phyloP scores from a whole-genome alignment of 2,329 filamentous ascomycete genomes.

The Amauroascus niger region DNA sequence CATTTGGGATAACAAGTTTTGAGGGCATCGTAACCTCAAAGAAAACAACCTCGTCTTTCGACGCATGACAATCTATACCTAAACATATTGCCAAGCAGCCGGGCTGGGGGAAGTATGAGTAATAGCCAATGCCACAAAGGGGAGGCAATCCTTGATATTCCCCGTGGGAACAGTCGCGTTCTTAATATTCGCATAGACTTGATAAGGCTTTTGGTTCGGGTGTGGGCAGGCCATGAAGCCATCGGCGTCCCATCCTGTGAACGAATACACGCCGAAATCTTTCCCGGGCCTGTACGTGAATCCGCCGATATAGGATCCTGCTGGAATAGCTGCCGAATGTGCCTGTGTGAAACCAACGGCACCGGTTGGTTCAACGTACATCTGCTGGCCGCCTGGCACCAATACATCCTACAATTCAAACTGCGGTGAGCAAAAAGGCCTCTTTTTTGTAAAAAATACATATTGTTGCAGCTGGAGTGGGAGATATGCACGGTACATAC shows the following conservation, averaged over 20 bases:
- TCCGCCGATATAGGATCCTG: conserved; percentile 42
- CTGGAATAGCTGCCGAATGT: conserved; percentile 46
- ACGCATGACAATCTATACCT: conserved; percentile 12
- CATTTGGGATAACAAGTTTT: too few species aligned
- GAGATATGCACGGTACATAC: conserved; percentile 19
- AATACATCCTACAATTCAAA: conserved; percentile 33
- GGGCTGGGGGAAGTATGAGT: conserved; percentile 20
- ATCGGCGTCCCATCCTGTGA: conserved; percentile 27
- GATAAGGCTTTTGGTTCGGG: conserved; percentile 24
- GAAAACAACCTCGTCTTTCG: not conserved
- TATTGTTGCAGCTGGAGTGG: conserved; percentile 8
- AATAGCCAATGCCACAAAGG: conserved; percentile 32
- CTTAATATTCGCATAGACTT: conserved; percentile 35
- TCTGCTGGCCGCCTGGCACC: conserved; percentile 54
- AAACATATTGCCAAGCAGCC: conserved; percentile 37
- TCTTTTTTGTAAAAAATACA: not conserved
- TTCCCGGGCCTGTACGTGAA: conserved; percentile 36
- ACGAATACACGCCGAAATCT: conserved; percentile 25
- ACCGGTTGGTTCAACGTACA: conserved; percentile 49
- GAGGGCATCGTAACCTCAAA: too few species aligned
- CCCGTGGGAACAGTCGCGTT: conserved; percentile 36
- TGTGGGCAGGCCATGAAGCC: conserved; percentile 40
- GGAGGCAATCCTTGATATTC: conserved; percentile 31
- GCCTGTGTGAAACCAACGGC: conserved; percentile 47
- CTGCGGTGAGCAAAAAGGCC: conserved; percentile 19